These are phyloP conservation scores for Chlorella variabilis DNA, from an alignment of 163 green algal genomes.

Conservation along the genomic window DNA sequence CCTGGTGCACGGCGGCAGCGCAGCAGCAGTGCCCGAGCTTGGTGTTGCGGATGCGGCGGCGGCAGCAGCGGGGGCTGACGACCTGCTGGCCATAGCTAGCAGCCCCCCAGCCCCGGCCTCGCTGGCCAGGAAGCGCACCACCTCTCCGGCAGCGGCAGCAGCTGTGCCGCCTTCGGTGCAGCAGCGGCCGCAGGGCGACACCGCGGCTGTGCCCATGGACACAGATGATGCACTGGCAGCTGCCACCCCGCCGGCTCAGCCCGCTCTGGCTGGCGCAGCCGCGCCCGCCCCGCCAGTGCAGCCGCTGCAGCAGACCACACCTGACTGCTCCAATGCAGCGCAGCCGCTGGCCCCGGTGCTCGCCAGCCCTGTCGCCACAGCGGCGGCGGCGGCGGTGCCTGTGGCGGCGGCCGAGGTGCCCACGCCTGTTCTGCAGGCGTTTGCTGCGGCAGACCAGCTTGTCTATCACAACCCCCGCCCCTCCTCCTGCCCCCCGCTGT, in stretches of 20 bases:
- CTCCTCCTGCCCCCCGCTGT: slow-evolving; percentile 27
- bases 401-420: neutral
- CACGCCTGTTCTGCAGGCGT: neutral
- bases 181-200: neutral
- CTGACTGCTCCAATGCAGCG: neutral
- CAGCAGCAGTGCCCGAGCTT: neutral
- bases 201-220: neutral
- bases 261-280: neutral
- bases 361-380: neutral
- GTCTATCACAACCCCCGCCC: slow-evolving; percentile 14
- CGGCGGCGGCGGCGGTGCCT: neutral
- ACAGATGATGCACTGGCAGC: neutral
- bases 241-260: neutral
- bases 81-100: no score
- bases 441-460: slow-evolving; percentile 19
- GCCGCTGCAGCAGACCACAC: neutral
- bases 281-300: neutral
- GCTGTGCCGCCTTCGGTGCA: neutral
- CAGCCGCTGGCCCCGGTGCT: neutral
- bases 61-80: no score
- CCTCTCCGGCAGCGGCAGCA: neutral
- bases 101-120: no score
- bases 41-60: neutral
- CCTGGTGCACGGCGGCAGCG: neutral
- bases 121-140: neutral